phyloP scores from a whole-genome alignment of 345 rosid species.

The Erodium maritimum region DNA sequence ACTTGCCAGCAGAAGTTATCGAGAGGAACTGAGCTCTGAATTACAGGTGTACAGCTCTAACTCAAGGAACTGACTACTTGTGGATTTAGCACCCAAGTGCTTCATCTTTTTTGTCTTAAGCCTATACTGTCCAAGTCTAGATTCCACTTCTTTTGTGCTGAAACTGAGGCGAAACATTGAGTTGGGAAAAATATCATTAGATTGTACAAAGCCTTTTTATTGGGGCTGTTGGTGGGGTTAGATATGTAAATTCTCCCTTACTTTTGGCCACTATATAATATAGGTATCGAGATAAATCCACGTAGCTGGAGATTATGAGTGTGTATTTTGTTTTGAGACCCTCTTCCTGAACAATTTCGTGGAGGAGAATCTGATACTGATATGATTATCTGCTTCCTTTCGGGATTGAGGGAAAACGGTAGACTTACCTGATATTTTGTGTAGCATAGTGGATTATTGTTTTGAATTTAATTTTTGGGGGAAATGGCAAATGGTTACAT shows the following conservation, averaged over 20 bases:
- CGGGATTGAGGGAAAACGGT: too few species aligned
- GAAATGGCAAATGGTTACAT: too few species aligned
- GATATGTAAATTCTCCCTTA: neutral
- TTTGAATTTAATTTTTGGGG: too few species aligned
- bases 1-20: constrained; percentile 59
- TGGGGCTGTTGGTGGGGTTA: too few species aligned
- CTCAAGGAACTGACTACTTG: neutral
- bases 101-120: too few species aligned
- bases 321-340: too few species aligned
- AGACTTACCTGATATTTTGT: too few species aligned
- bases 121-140: neutral
- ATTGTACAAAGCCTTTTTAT: neutral
- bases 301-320: neutral
- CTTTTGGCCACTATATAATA: neutral
- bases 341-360: too few species aligned
- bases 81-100: neutral
- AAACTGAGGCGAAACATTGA: neutral
- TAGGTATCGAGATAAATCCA: neutral
- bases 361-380: too few species aligned
- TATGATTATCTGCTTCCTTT: too few species aligned
- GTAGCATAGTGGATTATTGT: too few species aligned
- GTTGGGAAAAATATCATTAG: too few species aligned
- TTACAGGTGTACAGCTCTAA: neutral
- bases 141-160: neutral
- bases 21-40: constrained; percentile 34